A percentile compares a stretch with the other conserved stretches of the same genome.
Conservation (phyloP, 805 yeast genomes). For the Monosporozyma solicola region DNA sequence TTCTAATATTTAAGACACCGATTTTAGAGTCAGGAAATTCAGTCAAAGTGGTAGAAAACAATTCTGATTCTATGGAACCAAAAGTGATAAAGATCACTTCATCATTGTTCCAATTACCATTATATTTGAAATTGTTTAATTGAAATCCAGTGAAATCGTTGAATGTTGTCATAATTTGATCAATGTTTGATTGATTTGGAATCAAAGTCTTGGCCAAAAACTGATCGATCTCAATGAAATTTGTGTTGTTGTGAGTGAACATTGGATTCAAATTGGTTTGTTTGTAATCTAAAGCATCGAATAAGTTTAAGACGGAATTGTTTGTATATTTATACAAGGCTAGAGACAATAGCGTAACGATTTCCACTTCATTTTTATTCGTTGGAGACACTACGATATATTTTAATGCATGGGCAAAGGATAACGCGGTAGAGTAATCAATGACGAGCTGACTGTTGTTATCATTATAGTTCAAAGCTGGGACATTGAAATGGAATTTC, state of each 20-base stretch:
- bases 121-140: constrained; percentile 38
- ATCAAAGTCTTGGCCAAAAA: constrained; percentile 8
- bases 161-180: constrained; percentile 21
- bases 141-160: constrained; percentile 19
- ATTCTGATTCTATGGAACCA: constrained; percentile 59
- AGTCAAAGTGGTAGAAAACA: constrained; percentile 32
- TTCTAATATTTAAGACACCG: constrained; percentile 64
- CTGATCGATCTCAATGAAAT: constrained; percentile 4
- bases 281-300: constrained; percentile 59
- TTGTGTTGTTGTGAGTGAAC: neutral
- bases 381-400: constrained; percentile 66
- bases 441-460: constrained; percentile 41
- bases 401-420: constrained; percentile 53
- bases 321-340: constrained; percentile 42
- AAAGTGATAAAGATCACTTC: constrained; percentile 73
- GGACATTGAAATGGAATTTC: constrained; percentile 63
- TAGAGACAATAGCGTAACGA: constrained; percentile 53
- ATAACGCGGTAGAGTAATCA: constrained; percentile 54
- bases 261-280: constrained; percentile 10
- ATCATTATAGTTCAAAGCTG: constrained; percentile 65
- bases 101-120: constrained; percentile 48
- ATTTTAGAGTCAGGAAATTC: constrained; percentile 16
- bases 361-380: constrained; percentile 54
- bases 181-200: constrained; percentile 14
- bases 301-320: constrained; percentile 47